phyloP scores from a whole-genome alignment of 805 yeast genomes.

The Saturnispora diversa region DNA sequence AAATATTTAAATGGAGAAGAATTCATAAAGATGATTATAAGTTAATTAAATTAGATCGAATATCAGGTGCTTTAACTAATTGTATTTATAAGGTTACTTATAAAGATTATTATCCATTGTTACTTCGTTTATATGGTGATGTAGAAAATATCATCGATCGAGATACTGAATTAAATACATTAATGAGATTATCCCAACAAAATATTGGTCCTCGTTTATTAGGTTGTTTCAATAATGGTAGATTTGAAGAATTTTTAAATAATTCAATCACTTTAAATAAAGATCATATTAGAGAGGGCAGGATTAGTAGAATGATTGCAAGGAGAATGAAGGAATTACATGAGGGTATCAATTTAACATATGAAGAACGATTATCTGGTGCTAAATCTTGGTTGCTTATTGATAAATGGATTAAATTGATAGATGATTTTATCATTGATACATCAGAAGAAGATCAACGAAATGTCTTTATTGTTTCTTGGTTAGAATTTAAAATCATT shows the following conservation, averaged over 20 bases:
- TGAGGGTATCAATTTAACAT: slow-evolving; percentile 58
- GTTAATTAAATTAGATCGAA: slow-evolving; percentile 50
- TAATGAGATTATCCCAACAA: slow-evolving; percentile 64
- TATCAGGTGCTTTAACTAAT: slow-evolving; percentile 91
- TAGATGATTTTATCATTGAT: slow-evolving; percentile 35
- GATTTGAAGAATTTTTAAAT: slow-evolving; percentile 87
- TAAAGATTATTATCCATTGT: slow-evolving; percentile 44
- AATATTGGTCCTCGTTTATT: slow-evolving; percentile 82
- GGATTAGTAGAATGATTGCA: slow-evolving; percentile 75
- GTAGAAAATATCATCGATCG: slow-evolving; percentile 83
- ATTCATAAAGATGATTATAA: slow-evolving; percentile 35
- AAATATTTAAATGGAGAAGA: slow-evolving; percentile 73
- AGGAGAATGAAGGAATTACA: slow-evolving; percentile 96
- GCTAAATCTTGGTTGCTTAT: slow-evolving; percentile 66
- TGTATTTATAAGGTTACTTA: slow-evolving; percentile 63
- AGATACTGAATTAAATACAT: slow-evolving; percentile 62
- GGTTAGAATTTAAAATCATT: slow-evolving; percentile 42
- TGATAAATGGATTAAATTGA: slow-evolving; percentile 58
- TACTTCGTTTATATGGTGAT: slow-evolving; percentile 83
- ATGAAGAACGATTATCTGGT: slow-evolving; percentile 47
- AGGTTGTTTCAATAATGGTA: slow-evolving; percentile 87
- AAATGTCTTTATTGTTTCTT: slow-evolving; percentile 37
- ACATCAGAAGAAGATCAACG: slow-evolving; percentile 29
- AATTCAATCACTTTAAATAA: slow-evolving; percentile 73
- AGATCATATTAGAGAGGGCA: slow-evolving; percentile 65